Percentiles rank a stretch among this genome's conserved stretches.
Evolutionary conservation across 768 basidiomycete genomes (phyloP).

Genomic region (Pisolithus tinctorius): DNA sequence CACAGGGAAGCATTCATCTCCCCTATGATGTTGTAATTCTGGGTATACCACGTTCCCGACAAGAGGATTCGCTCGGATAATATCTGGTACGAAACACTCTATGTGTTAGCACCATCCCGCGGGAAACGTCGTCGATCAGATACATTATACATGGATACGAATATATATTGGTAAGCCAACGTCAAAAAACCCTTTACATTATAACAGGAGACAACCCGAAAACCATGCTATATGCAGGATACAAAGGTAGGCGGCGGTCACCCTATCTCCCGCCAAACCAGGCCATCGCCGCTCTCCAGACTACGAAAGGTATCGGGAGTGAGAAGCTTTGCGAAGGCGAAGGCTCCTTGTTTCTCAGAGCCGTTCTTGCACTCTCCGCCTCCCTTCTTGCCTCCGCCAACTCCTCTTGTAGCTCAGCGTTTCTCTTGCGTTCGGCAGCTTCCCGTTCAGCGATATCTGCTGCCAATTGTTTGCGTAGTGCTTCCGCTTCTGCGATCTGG

Average conservation of each 20-base stretch:
- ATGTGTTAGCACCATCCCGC: no score
- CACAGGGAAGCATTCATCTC: no score
- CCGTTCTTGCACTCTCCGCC: constrained; percentile 16
- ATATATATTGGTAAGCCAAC: no score
- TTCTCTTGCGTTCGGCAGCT: constrained; percentile 21
- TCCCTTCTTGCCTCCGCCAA: constrained; percentile 23
- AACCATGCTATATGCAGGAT: not conserved
- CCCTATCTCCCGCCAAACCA: constrained; percentile 24
- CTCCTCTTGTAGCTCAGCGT: constrained; percentile 24
- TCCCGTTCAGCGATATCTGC: constrained; percentile 23
- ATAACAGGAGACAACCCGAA: no score
- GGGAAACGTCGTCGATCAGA: no score
- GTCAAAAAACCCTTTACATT: no score
- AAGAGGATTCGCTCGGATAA: no score
- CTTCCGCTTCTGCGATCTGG: constrained; percentile 23
- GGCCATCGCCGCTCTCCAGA: constrained; percentile 28
- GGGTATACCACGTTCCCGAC: no score
- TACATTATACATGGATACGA: no score
- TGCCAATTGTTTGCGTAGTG: constrained; percentile 19
- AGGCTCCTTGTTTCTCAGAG: constrained; percentile 24
- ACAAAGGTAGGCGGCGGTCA: not conserved
- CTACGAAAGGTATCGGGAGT: constrained; percentile 28
- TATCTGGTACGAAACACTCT: no score
- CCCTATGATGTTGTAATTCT: no score
- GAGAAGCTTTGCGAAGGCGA: constrained; percentile 21